Conservation (phyloP, 176 grass and related monocot genomes). For the Raddia guianensis region DNA sequence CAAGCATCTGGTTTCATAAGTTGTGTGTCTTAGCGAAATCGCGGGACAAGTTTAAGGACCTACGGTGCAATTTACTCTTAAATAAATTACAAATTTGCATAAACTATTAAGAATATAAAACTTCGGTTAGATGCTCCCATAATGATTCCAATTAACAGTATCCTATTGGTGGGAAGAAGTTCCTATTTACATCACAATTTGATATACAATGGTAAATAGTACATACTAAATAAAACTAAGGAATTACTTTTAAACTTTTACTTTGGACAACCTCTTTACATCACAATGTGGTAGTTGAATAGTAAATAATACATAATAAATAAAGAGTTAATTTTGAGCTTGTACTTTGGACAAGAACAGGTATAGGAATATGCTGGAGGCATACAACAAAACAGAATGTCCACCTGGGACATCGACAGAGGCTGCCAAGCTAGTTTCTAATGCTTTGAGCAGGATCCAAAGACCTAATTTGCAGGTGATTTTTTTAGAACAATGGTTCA, state of each 20-base stretch:
- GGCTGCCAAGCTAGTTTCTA: constrained; percentile 35
- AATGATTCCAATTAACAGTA: too few relatives aligned
- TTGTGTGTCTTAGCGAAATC: too few relatives aligned
- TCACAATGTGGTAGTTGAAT: too few relatives aligned
- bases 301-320: neutral
- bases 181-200: too few relatives aligned
- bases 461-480: constrained; percentile 38
- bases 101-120: too few relatives aligned
- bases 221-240: neutral
- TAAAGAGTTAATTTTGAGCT: neutral
- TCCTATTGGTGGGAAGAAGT: too few relatives aligned
- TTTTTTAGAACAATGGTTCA: neutral
- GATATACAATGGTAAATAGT: too few relatives aligned
- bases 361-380: constrained; percentile 32
- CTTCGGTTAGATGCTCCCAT: too few relatives aligned
- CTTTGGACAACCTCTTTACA: neutral
- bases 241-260: neutral
- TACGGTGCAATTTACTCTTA: too few relatives aligned
- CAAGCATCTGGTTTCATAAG: too few relatives aligned
- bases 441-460: constrained; percentile 16
- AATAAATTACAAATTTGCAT: too few relatives aligned
- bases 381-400: constrained; percentile 11
- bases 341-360: neutral
- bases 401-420: constrained; percentile 36
- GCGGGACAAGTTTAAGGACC: too few relatives aligned